Percentiles rank a stretch among this genome's conserved stretches.
Evolutionary conservation across 148 eudicot species (phyloP).

Genomic region (Selenicereus undatus): DNA sequence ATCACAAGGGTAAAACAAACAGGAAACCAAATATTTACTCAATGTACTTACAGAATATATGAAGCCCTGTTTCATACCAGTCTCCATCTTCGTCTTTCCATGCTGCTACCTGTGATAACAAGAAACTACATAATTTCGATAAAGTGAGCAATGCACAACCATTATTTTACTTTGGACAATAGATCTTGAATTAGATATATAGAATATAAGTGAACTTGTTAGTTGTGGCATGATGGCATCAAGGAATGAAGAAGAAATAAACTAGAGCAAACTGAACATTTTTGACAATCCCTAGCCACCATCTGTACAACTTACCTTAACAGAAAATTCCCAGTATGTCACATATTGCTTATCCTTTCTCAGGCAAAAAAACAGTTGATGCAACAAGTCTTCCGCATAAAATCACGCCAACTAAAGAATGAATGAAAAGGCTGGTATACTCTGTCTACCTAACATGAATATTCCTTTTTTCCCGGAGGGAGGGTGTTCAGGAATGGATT

Average conservation of each 20-base stretch:
- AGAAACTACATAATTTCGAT: neutral
- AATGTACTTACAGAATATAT: conserved; percentile 87
- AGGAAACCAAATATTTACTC: neutral
- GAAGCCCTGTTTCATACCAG: conserved; percentile 97
- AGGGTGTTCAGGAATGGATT: neutral
- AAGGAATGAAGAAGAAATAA: neutral
- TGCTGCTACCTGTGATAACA: conserved; percentile 68
- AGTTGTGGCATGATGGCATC: neutral
- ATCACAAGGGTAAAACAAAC: neutral
- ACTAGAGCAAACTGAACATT: neutral
- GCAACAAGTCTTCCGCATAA: too few species aligned
- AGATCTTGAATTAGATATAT: neutral
- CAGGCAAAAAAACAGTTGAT: neutral
- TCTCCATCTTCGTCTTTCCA: conserved; percentile 98
- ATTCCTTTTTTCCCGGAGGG: neutral
- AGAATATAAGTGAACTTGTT: neutral
- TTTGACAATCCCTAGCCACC: neutral
- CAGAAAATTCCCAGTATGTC: neutral
- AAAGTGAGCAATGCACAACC: neutral
- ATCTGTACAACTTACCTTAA: neutral
- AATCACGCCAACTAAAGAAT: too few species aligned
- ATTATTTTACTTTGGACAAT: neutral
- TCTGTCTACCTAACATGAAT: too few species aligned
- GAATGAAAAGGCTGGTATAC: too few species aligned
- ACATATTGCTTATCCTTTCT: neutral